phyloP scores from a whole-genome alignment of 768 basidiomycete genomes.

The Boletus pseudopeckii region DNA sequence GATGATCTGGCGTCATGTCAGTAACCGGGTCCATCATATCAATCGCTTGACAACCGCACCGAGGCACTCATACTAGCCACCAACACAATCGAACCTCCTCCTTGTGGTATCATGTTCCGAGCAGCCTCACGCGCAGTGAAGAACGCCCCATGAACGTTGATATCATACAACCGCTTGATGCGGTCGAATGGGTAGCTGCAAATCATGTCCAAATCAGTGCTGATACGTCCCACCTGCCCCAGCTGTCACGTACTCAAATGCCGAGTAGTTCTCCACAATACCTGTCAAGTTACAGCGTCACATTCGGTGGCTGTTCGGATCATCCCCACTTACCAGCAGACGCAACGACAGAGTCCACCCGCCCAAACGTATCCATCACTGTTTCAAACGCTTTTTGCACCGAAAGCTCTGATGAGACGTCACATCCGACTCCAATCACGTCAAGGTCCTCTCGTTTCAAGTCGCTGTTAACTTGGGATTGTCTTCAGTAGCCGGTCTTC shows the following conservation, averaged over 20 bases:
- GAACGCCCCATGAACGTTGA: constrained; percentile 93
- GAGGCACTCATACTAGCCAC: constrained; percentile 90
- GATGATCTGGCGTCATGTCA: constrained; percentile 54
- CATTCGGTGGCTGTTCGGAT: constrained; percentile 1
- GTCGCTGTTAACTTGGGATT: constrained; percentile 51
- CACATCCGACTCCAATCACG: constrained; percentile 77
- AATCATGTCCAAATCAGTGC: constrained; percentile 5
- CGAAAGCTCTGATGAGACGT: constrained; percentile 78
- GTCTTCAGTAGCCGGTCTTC: constrained; percentile 28
- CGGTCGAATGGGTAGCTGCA: constrained; percentile 83
- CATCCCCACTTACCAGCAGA: constrained; percentile 64
- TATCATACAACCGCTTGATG: constrained; percentile 78
- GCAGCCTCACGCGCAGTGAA: constrained; percentile 97
- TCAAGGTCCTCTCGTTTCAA: constrained; percentile 54
- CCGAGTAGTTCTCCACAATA: constrained; percentile 85
- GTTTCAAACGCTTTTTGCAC: constrained; percentile 71
- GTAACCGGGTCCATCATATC: background rate
- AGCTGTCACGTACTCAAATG: constrained; percentile 67
- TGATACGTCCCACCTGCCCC: background rate
- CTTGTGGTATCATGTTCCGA: constrained; percentile 80
- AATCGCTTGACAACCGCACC: constrained; percentile 43
- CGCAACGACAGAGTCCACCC: constrained; percentile 80
- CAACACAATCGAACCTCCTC: constrained; percentile 78
- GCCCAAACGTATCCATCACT: constrained; percentile 62
- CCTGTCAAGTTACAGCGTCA: constrained; percentile 39